Base-by-base conservation (phyloP, 371 early-diverging fungal species). In the Thermomucor indicae-seudaticae region DNA sequence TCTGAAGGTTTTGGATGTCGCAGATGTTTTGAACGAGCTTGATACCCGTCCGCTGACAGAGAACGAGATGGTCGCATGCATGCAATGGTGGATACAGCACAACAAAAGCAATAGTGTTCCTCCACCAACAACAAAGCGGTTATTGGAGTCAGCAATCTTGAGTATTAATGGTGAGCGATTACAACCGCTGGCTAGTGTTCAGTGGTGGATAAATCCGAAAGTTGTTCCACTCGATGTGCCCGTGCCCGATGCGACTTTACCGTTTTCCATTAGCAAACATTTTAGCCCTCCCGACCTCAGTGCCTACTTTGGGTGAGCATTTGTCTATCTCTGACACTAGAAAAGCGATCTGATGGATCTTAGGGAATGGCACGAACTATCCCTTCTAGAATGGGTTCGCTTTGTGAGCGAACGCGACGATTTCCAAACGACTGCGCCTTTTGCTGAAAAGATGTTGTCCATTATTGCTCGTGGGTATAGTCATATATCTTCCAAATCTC, bases 11-110 rank as follows among this genome's bases (percentile, higher is more conserved):
- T 32, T 72, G 17, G 69, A 81, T 1, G 47, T 90, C 12, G 48
- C 57, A 0, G 94, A 93, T 64, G 77, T 92, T 1, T 51, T 86
- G 11, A 49, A 55, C 6, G 92, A 92, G 53, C 63, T 93, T 4
- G 67, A 76, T 31, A 60, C 62, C 29, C 62, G 88, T 0, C 64
- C 78, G 2, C 52, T 89, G 2, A 61, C 72, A 2, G 62, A 55
- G 12, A 57, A 56, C 0, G 90, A 92, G 53, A 79, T 85, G 65
- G 69, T 84, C 0, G 84, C 78, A 0, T 75, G 90, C 39, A 69
- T 93, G 63, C 75, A 76, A 53, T 93, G 93, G 93, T 91, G 88
- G 89, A 70, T 86, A 16, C 67, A 67, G 43, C 57, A 64, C 32
- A 62, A 55, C 48, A 62, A 53, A 16, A 37, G 24, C 20, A 34